Percentiles rank a stretch among this genome's conserved stretches.
Evolutionary conservation across 2,329 filamentous ascomycete genomes (phyloP).

Genomic region (Chrysoporthe deuterocubensis): DNA sequence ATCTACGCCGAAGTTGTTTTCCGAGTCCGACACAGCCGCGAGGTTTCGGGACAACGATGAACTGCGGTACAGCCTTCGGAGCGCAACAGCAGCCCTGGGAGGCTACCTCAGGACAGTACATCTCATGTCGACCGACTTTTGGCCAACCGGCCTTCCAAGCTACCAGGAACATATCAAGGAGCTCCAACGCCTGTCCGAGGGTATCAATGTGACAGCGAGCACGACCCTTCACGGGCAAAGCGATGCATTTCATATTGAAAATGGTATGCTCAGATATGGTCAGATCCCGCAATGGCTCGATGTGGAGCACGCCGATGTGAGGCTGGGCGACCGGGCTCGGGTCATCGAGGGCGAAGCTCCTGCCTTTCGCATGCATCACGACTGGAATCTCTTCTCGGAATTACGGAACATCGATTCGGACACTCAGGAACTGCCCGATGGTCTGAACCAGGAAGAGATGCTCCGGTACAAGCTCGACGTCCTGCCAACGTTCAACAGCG

Average conservation of each 20-base stretch:
- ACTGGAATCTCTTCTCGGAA: conserved; percentile 11
- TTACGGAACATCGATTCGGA: conserved; percentile 1
- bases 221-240: not conserved
- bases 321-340: conserved; percentile 11
- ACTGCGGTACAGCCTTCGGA: conserved; percentile 9
- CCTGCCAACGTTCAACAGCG: conserved; percentile 12
- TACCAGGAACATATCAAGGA: not conserved
- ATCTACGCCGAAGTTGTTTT: conserved; percentile 2
- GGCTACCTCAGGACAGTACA: conserved; percentile 10
- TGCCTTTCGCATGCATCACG: conserved; percentile 10
- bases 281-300: conserved; percentile 12
- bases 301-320: not conserved
- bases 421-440: conserved; percentile 1
- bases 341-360: conserved; percentile 5
- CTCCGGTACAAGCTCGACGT: conserved; percentile 10
- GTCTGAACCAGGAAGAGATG: not conserved
- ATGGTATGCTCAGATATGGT: conserved; percentile 2
- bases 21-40: conserved; percentile 4
- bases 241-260: conserved; percentile 11
- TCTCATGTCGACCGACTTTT: conserved; percentile 16
- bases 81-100: conserved; percentile 7
- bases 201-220: not conserved
- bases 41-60: conserved; percentile 12
- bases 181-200: conserved; percentile 5
- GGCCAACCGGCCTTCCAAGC: conserved; percentile 6